Conservation (phyloP, 345 rosid genomes). For the Xanthoceras sorbifolium region DNA sequence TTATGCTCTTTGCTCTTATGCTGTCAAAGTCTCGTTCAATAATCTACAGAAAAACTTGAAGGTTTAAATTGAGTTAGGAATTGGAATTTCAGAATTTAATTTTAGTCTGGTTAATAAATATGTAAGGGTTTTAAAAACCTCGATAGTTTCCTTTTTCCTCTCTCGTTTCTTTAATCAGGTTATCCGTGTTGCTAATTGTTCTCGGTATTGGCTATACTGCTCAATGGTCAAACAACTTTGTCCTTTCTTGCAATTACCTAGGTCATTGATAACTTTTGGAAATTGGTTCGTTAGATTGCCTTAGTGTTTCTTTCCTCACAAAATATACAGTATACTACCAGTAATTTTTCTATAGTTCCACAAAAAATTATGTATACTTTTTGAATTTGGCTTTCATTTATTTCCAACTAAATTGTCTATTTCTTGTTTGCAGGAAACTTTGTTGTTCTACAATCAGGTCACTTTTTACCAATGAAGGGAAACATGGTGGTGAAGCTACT, state of each 20-base stretch:
- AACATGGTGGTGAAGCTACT: constrained; percentile 89
- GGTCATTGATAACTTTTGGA: background rate
- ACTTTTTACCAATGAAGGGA: constrained; percentile 79
- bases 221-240: background rate
- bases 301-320: background rate
- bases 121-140: background rate
- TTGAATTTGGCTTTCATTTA: background rate
- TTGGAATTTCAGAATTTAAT: background rate
- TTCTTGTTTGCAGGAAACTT: constrained; percentile 62
- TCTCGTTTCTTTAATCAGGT: background rate
- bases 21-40: constrained; percentile 3
- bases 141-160: background rate
- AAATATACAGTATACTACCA: background rate
- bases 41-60: background rate
- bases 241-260: background rate
- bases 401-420: constrained; percentile 6
- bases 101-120: background rate
- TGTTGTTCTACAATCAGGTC: constrained; percentile 75
- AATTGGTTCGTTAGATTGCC: background rate
- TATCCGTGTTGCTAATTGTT: background rate
- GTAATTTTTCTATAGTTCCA: background rate
- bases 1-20: constrained; percentile 14
- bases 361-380: background rate
- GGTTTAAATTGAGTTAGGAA: background rate
- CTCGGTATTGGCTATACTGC: background rate